Conservation (phyloP, 2,329 filamentous ascomycete species). For the Rhinocladiella mackenziei region DNA sequence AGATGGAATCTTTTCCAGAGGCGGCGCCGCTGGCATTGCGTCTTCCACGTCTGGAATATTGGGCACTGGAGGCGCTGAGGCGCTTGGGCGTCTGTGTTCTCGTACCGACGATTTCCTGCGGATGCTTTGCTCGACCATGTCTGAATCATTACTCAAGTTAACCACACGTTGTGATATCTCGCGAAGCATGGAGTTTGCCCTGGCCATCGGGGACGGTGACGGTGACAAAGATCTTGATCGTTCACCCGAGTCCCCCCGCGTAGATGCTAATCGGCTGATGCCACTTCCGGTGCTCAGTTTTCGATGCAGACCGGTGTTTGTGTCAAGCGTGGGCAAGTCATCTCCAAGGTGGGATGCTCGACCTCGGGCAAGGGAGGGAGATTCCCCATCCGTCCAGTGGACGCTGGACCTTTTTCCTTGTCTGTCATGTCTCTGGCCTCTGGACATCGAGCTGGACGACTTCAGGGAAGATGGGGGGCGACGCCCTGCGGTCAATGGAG, state of each 20-base stretch:
- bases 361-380: slow-evolving; percentile 28
- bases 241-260: slow-evolving; percentile 42
- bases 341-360: slow-evolving; percentile 55
- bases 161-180: slow-evolving; percentile 96
- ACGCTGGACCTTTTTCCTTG: slow-evolving; percentile 51
- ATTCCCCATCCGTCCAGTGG: slow-evolving; percentile 45
- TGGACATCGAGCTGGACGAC: slow-evolving; percentile 45
- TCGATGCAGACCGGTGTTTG: slow-evolving; percentile 49
- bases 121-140: slow-evolving; percentile 70
- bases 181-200: slow-evolving; percentile 71
- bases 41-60: slow-evolving; percentile 19
- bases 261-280: slow-evolving; percentile 42
- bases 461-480: slow-evolving; percentile 52
- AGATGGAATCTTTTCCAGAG: slow-evolving; percentile 39
- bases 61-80: slow-evolving; percentile 10
- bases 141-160: slow-evolving; percentile 90
- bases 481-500: slow-evolving; percentile 55
- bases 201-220: slow-evolving; percentile 61
- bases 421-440: slow-evolving; percentile 47
- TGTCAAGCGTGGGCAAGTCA: slow-evolving; percentile 58
- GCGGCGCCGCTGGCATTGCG: slow-evolving; percentile 23
- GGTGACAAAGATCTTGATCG: slow-evolving; percentile 57
- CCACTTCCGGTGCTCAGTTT: slow-evolving; percentile 55
- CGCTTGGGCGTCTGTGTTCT: slow-evolving; percentile 21
- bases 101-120: slow-evolving; percentile 51